A percentile compares a stretch with the other conserved stretches of the same genome.
Evolutionary conservation across 192 early-diverging fungal species (phyloP).

Genomic region (Umbelopsis ramanniana): DNA sequence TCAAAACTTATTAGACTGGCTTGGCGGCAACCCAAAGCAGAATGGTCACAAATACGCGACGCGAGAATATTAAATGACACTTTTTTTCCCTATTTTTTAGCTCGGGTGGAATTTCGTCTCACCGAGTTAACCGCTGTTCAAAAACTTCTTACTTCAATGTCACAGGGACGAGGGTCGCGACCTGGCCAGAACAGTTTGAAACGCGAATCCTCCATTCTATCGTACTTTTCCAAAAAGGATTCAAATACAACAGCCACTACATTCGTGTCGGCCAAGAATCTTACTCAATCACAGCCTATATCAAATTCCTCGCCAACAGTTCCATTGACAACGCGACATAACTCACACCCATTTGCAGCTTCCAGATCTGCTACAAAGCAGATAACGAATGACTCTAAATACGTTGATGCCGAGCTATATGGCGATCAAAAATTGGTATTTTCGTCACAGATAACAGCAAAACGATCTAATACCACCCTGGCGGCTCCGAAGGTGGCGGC

Average conservation of each 20-base stretch:
- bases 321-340: not conserved
- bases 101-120: no score
- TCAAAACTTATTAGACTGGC: no score
- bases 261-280: conserved; percentile 4
- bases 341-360: not conserved
- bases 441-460: not conserved
- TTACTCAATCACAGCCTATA: not conserved
- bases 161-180: not conserved
- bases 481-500: not conserved
- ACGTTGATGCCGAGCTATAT: not conserved
- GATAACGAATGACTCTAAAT: conserved; percentile 13
- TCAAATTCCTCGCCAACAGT: not conserved
- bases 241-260: not conserved
- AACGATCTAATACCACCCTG: not conserved
- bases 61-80: not conserved
- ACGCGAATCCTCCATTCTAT: conserved; percentile 8
- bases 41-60: not conserved
- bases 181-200: not conserved
- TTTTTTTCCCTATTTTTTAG: no score
- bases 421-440: conserved; percentile 4
- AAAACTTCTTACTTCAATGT: not conserved
- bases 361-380: not conserved
- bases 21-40: no score
- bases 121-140: not conserved
- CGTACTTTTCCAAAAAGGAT: not conserved